Evolutionary conservation across 768 basidiomycete species (phyloP), one percentile per base, ranked within the genome.

Genomic region (Multifurca ochricompacta): DNA sequence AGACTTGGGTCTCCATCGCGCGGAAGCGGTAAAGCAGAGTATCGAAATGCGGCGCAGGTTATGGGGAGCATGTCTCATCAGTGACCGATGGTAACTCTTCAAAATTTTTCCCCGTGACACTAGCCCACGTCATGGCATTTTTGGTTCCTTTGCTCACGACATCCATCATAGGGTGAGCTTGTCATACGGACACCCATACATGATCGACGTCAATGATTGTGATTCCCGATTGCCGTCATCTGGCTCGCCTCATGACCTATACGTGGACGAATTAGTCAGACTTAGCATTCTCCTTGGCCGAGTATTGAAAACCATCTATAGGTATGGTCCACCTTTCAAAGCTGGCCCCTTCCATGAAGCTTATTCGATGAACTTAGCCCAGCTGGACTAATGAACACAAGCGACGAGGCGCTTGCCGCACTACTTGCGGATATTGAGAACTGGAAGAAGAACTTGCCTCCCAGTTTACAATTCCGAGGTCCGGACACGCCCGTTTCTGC

Each of bases 201-300:
- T 95, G 87, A 95, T 99, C 58, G 94, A 97, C 67, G 81, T 98
- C 2, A 83, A 87, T 61, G 96, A 99, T 68, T 99, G 96, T 68
- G 95, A 99, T 69, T 87, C 90, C 4, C 84, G 93, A 50, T 74
- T 96, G 31, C 94, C 94, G 1, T 91, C 91, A 8, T 90, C 89
- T 2, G 92, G 90, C 40, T 85, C 91, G 63, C 77, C 79, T 13
- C 76, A 78, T 53, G 82, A 86, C 66, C 68, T 87, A 56, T 93
- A 93, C 70, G 81, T 92, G 75, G 83, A 89, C 64, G 92, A 96
- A 68, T 83, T 98, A 57, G 85, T 95, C 51, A 86, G 93, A 52
- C 72, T 99, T 50, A 91, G 90, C 59, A 84, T 98, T 60, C 77
- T 98, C 51, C 79, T 98, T 32, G 96, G 96, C 9, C 79, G 89